These are phyloP conservation scores for Lichtheimia corymbifera DNA, from an alignment of 371 early-diverging fungal genomes.

Conservation along the genomic window DNA sequence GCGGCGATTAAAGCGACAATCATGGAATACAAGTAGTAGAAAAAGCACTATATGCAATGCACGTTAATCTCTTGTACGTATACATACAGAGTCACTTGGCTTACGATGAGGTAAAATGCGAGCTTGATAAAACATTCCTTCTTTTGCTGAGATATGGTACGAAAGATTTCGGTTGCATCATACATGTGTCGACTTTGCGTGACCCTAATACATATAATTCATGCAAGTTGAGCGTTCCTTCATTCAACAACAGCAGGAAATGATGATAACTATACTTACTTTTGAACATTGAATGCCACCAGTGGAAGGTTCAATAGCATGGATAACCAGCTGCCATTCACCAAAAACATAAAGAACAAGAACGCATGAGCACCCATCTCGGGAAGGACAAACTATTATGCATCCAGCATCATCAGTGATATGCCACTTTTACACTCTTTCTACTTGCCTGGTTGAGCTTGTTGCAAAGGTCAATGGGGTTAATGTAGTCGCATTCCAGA, in stretches of 20 bases:
- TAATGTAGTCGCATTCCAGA: slow-evolving; percentile 96
- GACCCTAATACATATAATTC: slow-evolving; percentile 51
- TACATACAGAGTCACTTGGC: slow-evolving; percentile 13
- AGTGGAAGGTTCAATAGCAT: slow-evolving; percentile 85
- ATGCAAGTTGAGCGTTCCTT: too few relatives aligned
- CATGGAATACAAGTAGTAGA: slow-evolving; percentile 86
- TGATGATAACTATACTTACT: slow-evolving; percentile 56
- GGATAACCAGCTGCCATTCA: slow-evolving; percentile 86
- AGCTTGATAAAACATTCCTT: slow-evolving; percentile 94
- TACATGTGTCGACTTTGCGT: slow-evolving; percentile 83
- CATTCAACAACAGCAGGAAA: too few relatives aligned
- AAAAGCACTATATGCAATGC: slow-evolving; percentile 63
- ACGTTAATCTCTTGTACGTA: background rate
- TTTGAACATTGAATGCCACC: slow-evolving; percentile 80
- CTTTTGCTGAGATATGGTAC: slow-evolving; percentile 85
- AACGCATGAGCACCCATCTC: slow-evolving; percentile 85
- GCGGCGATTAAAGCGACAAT: slow-evolving; percentile 69
- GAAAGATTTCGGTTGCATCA: slow-evolving; percentile 97
- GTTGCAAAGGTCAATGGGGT: slow-evolving; percentile 96
- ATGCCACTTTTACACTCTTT: background rate
- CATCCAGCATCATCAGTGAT: background rate
- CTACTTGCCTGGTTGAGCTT: slow-evolving; percentile 85
- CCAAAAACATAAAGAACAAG: slow-evolving; percentile 78
- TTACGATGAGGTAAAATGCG: slow-evolving; percentile 86
- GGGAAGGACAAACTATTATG: slow-evolving; percentile 85